Base-by-base conservation (phyloP, 1,284 basidiomycete genomes). In the Sphagnurus paluster region DNA sequence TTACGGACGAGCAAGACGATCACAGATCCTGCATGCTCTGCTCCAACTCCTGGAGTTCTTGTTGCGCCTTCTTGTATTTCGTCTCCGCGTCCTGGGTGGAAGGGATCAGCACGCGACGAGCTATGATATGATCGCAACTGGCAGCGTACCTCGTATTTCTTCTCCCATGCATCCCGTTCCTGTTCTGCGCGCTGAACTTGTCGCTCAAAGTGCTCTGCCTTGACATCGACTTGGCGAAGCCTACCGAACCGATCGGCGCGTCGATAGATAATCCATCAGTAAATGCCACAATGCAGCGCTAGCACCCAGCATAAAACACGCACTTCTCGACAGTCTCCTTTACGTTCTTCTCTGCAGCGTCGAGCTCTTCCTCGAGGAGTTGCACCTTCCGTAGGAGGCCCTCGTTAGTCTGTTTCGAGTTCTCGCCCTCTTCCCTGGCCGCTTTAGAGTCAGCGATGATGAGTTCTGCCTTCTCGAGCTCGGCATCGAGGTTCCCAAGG, bases 251-350 rank as follows among this genome's bases (percentile, higher is more conserved):
- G 35, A 47, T 48, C 29, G 32, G 42, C 20, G 37, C 17, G 45
- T n/a, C n/a, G n/a, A n/a, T 14, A 35, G 43, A 51, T 46, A 23
- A 46, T 17, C 17, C 23, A 55, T 50, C 35, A 50, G 47, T 33
- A 23, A n/a, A 51, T 42, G 25, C 32, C 25, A 37, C 8, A 57
- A 56, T 42, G 39, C 23, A 49, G 21, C 29, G 23, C 40, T 17
- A 17, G 25, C 21, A 13, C 28, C 11, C 28, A 30, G 28, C 14
- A 30, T 10, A 30, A 7, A 40, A 43, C 25, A 79, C 91, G 61
- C 64, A 97, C 96, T 96, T 98, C 72, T 98, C 97, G 24, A 91
- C 90, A 2, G 93, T 94, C 64, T 99, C 96, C 72, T 96, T 95
- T 55, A 94, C 76, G 66, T 95, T 96, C 84, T 94, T 96, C 77